Evolutionary conservation across 2,329 filamentous ascomycete species (phyloP).

Genomic region (Alternaria atra): DNA sequence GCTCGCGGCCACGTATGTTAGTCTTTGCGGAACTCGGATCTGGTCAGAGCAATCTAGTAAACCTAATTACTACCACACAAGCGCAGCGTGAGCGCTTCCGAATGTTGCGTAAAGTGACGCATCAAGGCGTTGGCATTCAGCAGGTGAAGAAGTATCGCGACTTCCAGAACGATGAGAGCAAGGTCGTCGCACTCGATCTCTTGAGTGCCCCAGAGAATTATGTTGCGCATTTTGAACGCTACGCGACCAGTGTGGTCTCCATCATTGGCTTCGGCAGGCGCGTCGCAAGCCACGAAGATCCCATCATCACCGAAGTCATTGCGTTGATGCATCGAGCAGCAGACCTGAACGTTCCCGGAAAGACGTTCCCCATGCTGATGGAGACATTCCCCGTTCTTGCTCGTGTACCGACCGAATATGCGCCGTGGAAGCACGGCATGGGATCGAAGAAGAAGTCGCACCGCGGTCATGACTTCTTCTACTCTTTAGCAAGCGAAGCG

Average conservation of each 20-base stretch:
- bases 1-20: conserved; percentile 58
- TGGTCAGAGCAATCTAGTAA: conserved; percentile 49
- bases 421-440: conserved; percentile 49
- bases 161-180: conserved; percentile 68
- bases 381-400: conserved; percentile 67
- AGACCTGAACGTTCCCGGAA: conserved; percentile 60
- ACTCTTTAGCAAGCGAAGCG: conserved; percentile 43
- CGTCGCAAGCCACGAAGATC: conserved; percentile 61
- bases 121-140: conserved; percentile 55
- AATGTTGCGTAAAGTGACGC: conserved; percentile 45
- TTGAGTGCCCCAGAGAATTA: conserved; percentile 57
- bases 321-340: conserved; percentile 66
- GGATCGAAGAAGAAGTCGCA: conserved; percentile 36
- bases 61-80: conserved; percentile 45
- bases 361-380: conserved; percentile 66
- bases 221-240: conserved; percentile 64
- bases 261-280: conserved; percentile 67
- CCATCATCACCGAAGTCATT: conserved; percentile 68
- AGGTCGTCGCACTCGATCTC: conserved; percentile 60
- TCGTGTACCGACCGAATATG: conserved; percentile 60
- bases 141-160: conserved; percentile 63
- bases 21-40: conserved; percentile 54
- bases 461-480: conserved; percentile 48
- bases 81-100: conserved; percentile 44
- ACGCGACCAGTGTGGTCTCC: conserved; percentile 63